Percentiles rank a stretch among this genome's conserved stretches.
Conservation (phyloP, 768 basidiomycete species). For the Termitomyces sp. region DNA sequence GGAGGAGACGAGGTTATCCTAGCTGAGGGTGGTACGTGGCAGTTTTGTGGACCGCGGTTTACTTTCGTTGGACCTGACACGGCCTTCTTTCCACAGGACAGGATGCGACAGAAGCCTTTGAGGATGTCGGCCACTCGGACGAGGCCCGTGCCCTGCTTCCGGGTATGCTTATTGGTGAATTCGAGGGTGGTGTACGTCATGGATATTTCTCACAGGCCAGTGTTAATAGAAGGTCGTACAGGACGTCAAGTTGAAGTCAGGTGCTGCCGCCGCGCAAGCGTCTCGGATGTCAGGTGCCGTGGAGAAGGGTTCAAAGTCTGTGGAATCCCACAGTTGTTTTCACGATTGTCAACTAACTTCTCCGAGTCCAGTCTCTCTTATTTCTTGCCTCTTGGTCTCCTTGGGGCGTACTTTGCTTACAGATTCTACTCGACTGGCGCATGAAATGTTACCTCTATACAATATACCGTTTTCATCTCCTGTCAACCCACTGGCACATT, state of each 20-base stretch:
- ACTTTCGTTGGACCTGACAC: slow-evolving; percentile 7
- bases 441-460: slow-evolving; percentile 21
- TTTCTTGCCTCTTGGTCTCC: slow-evolving; percentile 71
- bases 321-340: slow-evolving; percentile 9
- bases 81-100: slow-evolving; percentile 48
- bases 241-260: slow-evolving; percentile 50
- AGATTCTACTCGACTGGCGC: slow-evolving; percentile 59
- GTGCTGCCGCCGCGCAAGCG: slow-evolving; percentile 40
- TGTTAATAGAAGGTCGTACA: slow-evolving; percentile 18
- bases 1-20: slow-evolving; percentile 98
- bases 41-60: slow-evolving; percentile 6
- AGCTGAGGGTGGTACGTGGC: slow-evolving; percentile 78
- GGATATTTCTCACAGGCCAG: slow-evolving; percentile 10
- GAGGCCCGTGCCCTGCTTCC: slow-evolving; percentile 87
- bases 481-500: slow-evolving; percentile 1
- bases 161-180: slow-evolving; percentile 76
- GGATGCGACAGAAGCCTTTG: slow-evolving; percentile 97
- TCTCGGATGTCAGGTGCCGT: slow-evolving; percentile 44
- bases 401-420: slow-evolving; percentile 88
- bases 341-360: slow-evolving; percentile 4
- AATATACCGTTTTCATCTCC: slow-evolving; percentile 12
- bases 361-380: slow-evolving; percentile 58
- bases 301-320: slow-evolving; percentile 67
- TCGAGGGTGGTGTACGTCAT: slow-evolving; percentile 65
- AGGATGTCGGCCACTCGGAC: slow-evolving; percentile 99